Conservation (phyloP, 257 asterid species). For the Ilex asprella region DNA sequence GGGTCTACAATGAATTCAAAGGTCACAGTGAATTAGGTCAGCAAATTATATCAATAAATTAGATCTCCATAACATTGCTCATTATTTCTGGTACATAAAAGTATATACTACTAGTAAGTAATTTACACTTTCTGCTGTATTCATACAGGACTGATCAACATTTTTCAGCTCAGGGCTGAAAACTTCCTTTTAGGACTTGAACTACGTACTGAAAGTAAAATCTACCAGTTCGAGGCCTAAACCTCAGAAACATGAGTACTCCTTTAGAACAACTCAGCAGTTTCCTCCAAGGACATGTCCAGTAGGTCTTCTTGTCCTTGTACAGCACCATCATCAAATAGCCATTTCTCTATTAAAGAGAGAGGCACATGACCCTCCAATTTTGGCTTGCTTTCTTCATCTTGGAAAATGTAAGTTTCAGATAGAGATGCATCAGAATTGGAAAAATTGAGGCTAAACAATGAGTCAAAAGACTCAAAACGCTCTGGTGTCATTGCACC, state of each 20-base stretch:
- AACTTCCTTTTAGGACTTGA: no score
- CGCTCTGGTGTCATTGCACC: conserved; percentile 21
- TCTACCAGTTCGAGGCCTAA: no score
- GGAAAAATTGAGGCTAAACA: conserved; percentile 30
- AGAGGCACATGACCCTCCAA: conserved; percentile 48
- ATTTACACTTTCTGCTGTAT: no score
- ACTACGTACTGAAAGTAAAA: no score
- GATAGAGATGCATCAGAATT: conserved; percentile 21
- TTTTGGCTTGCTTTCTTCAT: conserved; percentile 23
- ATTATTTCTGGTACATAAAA: no score
- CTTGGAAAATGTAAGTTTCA: conserved; percentile 1
- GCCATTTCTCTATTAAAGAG: conserved; percentile 72
- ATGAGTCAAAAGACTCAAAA: neutral
- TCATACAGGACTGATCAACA: no score
- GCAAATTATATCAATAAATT: no score
- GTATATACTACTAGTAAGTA: no score
- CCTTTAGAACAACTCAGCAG: neutral
- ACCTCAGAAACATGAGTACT: neutral
- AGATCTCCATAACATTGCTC: no score
- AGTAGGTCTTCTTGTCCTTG: conserved; percentile 21
- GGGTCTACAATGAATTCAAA: no score
- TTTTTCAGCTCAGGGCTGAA: no score
- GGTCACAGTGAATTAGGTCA: no score
- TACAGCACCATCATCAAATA: conserved; percentile 51
- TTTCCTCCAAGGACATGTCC: conserved; percentile 4